phyloP scores from a whole-genome alignment of 495 filamentous ascomycete genomes.

The Xylaria telfairii region DNA sequence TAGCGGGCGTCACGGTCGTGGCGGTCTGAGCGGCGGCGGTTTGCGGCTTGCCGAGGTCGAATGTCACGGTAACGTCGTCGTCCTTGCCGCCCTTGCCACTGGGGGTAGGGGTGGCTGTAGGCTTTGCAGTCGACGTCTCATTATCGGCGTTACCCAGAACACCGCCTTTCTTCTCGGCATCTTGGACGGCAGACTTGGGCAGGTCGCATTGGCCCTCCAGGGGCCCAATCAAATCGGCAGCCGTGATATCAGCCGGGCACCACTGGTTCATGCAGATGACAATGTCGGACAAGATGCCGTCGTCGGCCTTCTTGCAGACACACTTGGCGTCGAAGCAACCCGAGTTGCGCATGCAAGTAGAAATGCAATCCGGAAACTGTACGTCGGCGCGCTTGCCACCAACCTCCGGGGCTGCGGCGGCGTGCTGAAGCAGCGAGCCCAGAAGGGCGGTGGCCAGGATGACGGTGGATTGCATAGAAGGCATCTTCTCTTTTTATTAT shows the following conservation, averaged over 20 bases:
- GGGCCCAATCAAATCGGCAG: constrained; percentile 37
- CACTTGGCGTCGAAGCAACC: constrained; percentile 43
- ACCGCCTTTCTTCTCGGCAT: constrained; percentile 32
- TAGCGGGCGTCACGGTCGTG: constrained; percentile 15
- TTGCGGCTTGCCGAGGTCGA: constrained; percentile 12
- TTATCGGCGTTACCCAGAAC: constrained; percentile 24
- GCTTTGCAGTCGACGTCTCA: constrained; percentile 18
- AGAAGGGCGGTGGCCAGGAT: constrained; percentile 36
- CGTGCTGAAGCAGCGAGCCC: constrained; percentile 30
- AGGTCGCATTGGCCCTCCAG: constrained; percentile 40
- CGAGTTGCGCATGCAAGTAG: constrained; percentile 42
- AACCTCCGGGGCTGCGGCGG: constrained; percentile 28
- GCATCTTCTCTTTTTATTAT: constrained; percentile 22
- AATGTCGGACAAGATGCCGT: constrained; percentile 41
- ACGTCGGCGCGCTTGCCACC: constrained; percentile 24
- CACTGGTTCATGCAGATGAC: constrained; percentile 45
- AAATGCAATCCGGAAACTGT: constrained; percentile 38
- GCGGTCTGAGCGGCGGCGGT: constrained; percentile 4
- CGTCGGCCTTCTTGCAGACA: constrained; percentile 42
- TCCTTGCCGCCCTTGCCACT: neutral
- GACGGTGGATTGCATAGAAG: constrained; percentile 34
- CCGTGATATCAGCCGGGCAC: constrained; percentile 39
- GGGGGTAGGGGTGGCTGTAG: constrained; percentile 15
- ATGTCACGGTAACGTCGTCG: constrained; percentile 12
- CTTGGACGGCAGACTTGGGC: constrained; percentile 32